Conservation (phyloP, 768 basidiomycete genomes). For the Kwoniella sp. region DNA sequence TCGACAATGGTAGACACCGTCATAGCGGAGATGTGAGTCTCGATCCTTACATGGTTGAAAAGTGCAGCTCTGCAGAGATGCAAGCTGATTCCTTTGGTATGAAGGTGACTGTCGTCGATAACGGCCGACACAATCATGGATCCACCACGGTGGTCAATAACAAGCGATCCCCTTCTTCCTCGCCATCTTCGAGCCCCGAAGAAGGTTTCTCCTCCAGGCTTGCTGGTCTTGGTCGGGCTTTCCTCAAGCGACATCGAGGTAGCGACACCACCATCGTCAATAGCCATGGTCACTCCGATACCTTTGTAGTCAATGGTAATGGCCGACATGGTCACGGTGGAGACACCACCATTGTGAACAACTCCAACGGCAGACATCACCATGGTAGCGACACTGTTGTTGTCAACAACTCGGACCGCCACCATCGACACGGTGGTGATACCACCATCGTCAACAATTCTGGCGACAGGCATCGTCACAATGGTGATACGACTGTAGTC, state of each 20-base stretch:
- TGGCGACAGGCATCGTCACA: conserved; percentile 1
- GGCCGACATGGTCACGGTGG: conserved; percentile 15
- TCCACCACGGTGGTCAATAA: conserved; percentile 13
- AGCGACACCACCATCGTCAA: conserved; percentile 14
- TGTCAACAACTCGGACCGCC: conserved; percentile 13
- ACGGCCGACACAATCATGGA: conserved; percentile 9
- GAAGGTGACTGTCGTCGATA: conserved; percentile 6
- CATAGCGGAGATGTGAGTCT: conserved; percentile 2
- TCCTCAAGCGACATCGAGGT: conserved; percentile 24
- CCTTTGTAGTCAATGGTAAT: conserved; percentile 14
- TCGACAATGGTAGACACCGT: conserved; percentile 8
- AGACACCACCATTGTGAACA: conserved; percentile 14
- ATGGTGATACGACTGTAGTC: conserved; percentile 15
- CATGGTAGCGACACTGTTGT: conserved; percentile 14
- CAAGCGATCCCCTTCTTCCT: conserved; percentile 8
- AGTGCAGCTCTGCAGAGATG: too few species aligned
- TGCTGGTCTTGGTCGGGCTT: conserved; percentile 23
- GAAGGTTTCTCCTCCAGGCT: conserved; percentile 15
- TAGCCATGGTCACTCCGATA: conserved; percentile 9
- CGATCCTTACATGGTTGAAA: neutral
- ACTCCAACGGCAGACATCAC: conserved; percentile 8
- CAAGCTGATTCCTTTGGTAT: neutral
- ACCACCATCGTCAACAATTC: conserved; percentile 1
- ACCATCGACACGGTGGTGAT: conserved; percentile 19
- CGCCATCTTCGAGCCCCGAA: conserved; percentile 2